Base-by-base conservation (phyloP, 345 rosid genomes). In the Durio zibethinus region DNA sequence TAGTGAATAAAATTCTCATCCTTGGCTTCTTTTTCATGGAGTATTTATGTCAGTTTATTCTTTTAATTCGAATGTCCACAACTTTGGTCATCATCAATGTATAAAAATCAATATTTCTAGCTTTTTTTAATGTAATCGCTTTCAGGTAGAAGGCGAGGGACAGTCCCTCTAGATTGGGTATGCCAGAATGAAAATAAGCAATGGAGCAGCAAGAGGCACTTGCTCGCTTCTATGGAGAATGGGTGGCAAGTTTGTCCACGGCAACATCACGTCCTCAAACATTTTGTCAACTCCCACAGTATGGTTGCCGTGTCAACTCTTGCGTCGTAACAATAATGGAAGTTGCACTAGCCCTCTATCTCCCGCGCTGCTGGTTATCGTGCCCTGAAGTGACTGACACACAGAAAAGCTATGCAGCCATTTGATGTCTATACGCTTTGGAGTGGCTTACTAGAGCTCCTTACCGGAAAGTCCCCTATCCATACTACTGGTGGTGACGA, bases 371-470 rank as follows among this genome's bases (percentile, higher is more conserved):
- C 99, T 65, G 99, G 99, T 73, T 97, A 92, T 79, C 89, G 94
- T 7, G 97, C 98, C 11, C 98, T 0, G 97, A 97, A 83, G 95
- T 97, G 75, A 85, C 95, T 1, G 98, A 97, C 84, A 92, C 98
- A n/a, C 11, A 82, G 98, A 60, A 97, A 94, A 80, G 93, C 99
- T 61, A 89, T 90, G 48, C 99, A 94, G 63, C 75, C 97, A 35
- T 88, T 97, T 6, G 98, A 97, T 80, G 90, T 94, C 73, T 97
- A 90, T 88, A 97, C n/a, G 98, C 85, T 97, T 97, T 2, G 99
- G 99, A 4, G 98, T 97, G 15, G 95, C 25, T 79, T 97, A 27
- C 88, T 97, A 0, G 99, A 97, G 84, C 89, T 97, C 9, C 92
- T 97, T 14, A 97, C 99, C 0, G 98, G 97, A 10, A 97, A 97